Conservation (phyloP, 352 stramenopile genomes). For the Pelagophyceae sp. region DNA sequence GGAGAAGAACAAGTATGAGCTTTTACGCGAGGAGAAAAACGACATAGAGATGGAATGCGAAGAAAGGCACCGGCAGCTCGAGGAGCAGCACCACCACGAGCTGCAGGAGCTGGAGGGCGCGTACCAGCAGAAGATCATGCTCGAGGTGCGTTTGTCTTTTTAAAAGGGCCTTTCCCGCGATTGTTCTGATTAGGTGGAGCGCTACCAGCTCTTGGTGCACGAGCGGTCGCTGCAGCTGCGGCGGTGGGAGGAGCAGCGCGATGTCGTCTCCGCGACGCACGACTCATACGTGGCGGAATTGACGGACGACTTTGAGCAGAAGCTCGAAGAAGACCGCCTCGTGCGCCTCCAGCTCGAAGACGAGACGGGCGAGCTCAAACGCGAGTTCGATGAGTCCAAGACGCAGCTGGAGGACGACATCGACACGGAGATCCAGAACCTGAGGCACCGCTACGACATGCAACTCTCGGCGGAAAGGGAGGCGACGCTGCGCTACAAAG, state of each 20-base stretch:
- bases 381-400: constrained; percentile 58
- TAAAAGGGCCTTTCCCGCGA: too few species aligned
- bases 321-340: constrained; percentile 47
- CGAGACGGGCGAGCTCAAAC: constrained; percentile 39
- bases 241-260: constrained; percentile 45
- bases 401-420: constrained; percentile 82
- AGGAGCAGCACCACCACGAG: constrained; percentile 69
- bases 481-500: constrained; percentile 79
- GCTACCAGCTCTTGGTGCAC: constrained; percentile 68
- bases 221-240: constrained; percentile 67
- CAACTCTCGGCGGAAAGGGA: constrained; percentile 76
- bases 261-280: constrained; percentile 32
- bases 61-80: constrained; percentile 76
- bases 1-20: constrained; percentile 73
- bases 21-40: constrained; percentile 74
- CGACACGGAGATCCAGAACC: constrained; percentile 79
- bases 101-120: constrained; percentile 74
- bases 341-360: constrained; percentile 37
- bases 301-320: constrained; percentile 67
- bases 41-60: constrained; percentile 80
- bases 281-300: constrained; percentile 64
- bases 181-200: too few species aligned
- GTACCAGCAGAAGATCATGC: constrained; percentile 79
- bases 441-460: constrained; percentile 74
- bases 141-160: too few species aligned